Evolutionary conservation across 2,329 filamentous ascomycete species (phyloP).

Genomic region (Colletotrichum gigasporum): DNA sequence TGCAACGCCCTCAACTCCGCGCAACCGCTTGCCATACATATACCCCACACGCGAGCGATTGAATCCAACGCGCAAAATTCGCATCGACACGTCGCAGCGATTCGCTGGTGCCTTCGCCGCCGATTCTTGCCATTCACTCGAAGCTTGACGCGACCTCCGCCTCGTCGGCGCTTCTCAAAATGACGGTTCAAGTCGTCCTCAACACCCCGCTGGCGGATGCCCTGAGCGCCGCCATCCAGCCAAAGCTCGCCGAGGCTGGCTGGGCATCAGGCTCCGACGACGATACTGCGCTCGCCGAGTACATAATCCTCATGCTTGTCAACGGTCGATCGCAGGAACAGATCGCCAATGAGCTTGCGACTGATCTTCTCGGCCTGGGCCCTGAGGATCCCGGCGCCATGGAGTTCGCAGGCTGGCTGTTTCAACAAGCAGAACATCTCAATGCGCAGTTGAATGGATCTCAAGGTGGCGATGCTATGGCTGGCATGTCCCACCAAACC

Average conservation of each 20-base stretch:
- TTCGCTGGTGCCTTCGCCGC: not conserved
- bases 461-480: slow-evolving; percentile 40
- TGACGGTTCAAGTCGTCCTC: slow-evolving; percentile 81
- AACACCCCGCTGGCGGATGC: slow-evolving; percentile 87
- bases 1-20: not conserved
- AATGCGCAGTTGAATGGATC: slow-evolving; percentile 69
- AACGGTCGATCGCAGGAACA: slow-evolving; percentile 94
- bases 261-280: slow-evolving; percentile 84
- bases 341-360: slow-evolving; percentile 87
- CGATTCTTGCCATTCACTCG: slow-evolving; percentile 15
- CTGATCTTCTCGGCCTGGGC: slow-evolving; percentile 83
- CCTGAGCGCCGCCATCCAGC: slow-evolving; percentile 83
- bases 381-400: slow-evolving; percentile 84
- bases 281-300: slow-evolving; percentile 89
- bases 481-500: slow-evolving; percentile 47
- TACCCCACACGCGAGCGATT: slow-evolving; percentile 5
- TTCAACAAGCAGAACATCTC: slow-evolving; percentile 80
- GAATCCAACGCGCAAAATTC: not conserved
- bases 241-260: slow-evolving; percentile 91
- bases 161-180: slow-evolving; percentile 50
- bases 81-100: not conserved
- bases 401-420: slow-evolving; percentile 93
- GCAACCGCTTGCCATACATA: slow-evolving; percentile 1
- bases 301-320: slow-evolving; percentile 96
- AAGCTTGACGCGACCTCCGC: slow-evolving; percentile 10